Evolutionary conservation across 192 early-diverging fungal genomes (phyloP), one percentile per base, ranked within the genome.

Genomic region (Mortierella claussenii): DNA sequence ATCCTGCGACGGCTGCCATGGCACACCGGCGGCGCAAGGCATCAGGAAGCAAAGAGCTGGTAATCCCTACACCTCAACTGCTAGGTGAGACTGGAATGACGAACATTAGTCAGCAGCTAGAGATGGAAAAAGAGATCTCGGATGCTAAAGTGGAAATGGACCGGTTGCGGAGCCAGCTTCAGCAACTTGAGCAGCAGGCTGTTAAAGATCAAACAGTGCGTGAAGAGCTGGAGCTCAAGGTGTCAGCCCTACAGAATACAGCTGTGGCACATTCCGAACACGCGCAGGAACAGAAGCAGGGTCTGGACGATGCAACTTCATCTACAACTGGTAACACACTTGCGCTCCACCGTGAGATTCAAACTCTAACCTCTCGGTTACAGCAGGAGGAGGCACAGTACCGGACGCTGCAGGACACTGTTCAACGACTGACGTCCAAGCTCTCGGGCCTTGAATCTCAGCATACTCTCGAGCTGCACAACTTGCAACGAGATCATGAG

Each of bases 311-410:
- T n/a, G n/a, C n/a, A n/a, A n/a, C n/a, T n/a, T n/a, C n/a, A n/a
- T n/a, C n/a, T n/a, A n/a, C n/a, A n/a, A n/a, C n/a, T n/a, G n/a
- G n/a, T n/a, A n/a, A n/a, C n/a, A n/a, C n/a, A n/a, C 37, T 36
- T 0, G 20, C 33, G 36, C 26, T 55, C 3, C 45, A 34, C 5
- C 45, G 36, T 5, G 52, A 70, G 13, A 47, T 62, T 9, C 45
- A 70, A 1, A 12, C 52, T 20, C 45, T 48, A 37, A 61, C 7
- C 0, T 37, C n/a, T 18, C 33, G 55, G 21, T 31, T 53, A 6
- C 59, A 58, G 27, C 60, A 71, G 26, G 69, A 71, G 13, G 60
- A 71, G 17, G 53, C 36, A 10, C 57, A 71, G 37, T 58, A 62
- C 10, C 60, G 60, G 20, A 50, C 30, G 1, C 30, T 71, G 10